Base-by-base conservation (phyloP, 2,329 filamentous ascomycete genomes). In the Penicillium crustosum region DNA sequence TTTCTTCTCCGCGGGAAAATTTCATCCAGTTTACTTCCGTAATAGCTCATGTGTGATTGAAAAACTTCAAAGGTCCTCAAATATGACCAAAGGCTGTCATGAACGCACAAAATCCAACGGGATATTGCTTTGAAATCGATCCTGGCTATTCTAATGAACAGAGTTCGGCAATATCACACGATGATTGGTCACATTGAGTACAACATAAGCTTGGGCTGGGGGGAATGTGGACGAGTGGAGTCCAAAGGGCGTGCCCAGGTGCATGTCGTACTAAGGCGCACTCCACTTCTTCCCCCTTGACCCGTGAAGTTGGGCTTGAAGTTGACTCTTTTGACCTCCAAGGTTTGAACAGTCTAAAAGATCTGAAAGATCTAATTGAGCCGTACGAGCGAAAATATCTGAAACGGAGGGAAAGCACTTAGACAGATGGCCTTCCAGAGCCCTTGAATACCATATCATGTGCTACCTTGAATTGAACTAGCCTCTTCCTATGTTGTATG, bases 251-350 rank as follows among this genome's bases (percentile, higher is more conserved):
- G 65, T 58, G 31, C 31, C 31, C 12, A 33, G 31, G 29, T 31
- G 62, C 59, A 61, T 63, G 60, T 66, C 54, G 57, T 29, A 56
- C 51, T 60, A 62, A 59, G 63, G 63, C 63, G 62, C 44, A 43
- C 39, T 57, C 61, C 63, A 66, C 61, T 55, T 45, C 25, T 44
- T 31, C 10, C 38, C 38, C 35, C 15, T 45, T 33, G 54, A 55
- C 49, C 47, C 53, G 43, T 42, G 39, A 13, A 23, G 41, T 12
- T 36, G 42, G 49, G 4, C 43, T 48, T 13, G 44, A 38, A 21
- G 27, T 41, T 25, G 17, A 31, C 19, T 36, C 9, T 19, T 19
- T 39, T 19, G 36, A 12, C 9, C 19, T 39, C 17, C 9, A n/a
- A 31, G 29, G 5, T 33, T 21, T 13, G n/a, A 13, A 12, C 8